These are phyloP conservation scores for Phytopythium vexans DNA, from an alignment of 352 stramenopile genomes.

Conservation along the genomic window DNA sequence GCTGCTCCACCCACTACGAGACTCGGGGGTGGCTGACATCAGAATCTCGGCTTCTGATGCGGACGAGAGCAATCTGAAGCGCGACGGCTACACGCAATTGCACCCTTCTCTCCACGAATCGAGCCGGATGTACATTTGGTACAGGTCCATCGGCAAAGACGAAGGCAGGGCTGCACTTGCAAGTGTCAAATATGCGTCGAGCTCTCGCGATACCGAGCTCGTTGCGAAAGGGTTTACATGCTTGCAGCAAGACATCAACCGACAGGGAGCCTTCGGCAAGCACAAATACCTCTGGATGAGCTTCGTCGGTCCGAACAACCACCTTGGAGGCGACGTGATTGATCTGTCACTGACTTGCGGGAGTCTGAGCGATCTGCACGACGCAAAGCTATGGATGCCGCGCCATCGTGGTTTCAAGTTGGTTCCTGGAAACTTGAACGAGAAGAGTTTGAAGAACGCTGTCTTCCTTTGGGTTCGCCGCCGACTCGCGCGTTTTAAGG, in stretches of 20 bases:
- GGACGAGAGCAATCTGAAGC: constrained; percentile 49
- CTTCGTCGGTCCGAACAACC: constrained; percentile 38
- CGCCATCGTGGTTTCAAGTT: constrained; percentile 74
- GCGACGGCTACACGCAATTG: constrained; percentile 61
- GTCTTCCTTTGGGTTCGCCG: constrained; percentile 70
- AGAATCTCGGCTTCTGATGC: constrained; percentile 58
- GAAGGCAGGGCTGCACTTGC: constrained; percentile 62
- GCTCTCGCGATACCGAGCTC: constrained; percentile 63
- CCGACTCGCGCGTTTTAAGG: constrained; percentile 22
- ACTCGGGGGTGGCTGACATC: constrained; percentile 57
- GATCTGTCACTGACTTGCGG: constrained; percentile 63
- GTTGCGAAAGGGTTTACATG: constrained; percentile 73
- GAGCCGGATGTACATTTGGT: constrained; percentile 59
- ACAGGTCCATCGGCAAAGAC: constrained; percentile 47
- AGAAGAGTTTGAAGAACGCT: constrained; percentile 46
- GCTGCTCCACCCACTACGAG: constrained; percentile 44
- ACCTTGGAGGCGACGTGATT: constrained; percentile 59
- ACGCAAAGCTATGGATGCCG: constrained; percentile 63
- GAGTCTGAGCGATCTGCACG: constrained; percentile 61
- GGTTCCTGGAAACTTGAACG: constrained; percentile 61
- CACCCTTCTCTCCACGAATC: constrained; percentile 48
- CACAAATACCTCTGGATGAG: constrained; percentile 79
- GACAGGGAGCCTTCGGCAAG: constrained; percentile 56
- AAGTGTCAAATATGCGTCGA: constrained; percentile 61
- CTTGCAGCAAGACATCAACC: constrained; percentile 70